phyloP scores from a whole-genome alignment of 176 grass and related monocot genomes.

The Carex cristatella region DNA sequence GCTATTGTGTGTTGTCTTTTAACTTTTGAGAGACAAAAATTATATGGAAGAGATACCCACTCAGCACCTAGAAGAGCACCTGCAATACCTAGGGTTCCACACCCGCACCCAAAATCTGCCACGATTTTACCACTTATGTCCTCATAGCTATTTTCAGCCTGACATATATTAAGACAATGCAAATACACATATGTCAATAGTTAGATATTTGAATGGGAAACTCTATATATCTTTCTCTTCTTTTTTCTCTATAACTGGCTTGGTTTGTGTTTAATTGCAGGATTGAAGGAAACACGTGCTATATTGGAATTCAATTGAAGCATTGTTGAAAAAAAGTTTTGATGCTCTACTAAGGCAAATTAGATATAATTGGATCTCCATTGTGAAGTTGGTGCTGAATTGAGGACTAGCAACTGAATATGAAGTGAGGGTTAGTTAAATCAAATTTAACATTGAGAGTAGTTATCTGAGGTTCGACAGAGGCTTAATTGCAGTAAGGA shows the following conservation, averaged over 20 bases:
- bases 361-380: background rate
- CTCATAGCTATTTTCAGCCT: conserved; percentile 74
- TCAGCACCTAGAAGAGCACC: conserved; percentile 78
- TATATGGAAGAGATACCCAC: conserved; percentile 41
- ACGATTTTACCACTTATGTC: conserved; percentile 84
- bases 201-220: background rate
- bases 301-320: background rate
- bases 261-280: background rate
- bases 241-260: background rate
- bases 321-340: background rate
- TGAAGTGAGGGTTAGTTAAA: background rate
- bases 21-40: background rate
- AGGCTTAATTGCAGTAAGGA: background rate
- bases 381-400: background rate
- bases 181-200: background rate
- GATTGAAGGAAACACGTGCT: background rate
- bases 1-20: background rate
- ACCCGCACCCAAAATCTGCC: conserved; percentile 94
- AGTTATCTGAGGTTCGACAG: background rate
- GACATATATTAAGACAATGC: background rate
- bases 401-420: background rate
- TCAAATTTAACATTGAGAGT: background rate
- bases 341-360: background rate
- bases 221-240: background rate
- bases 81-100: conserved; percentile 64